Percentiles rank a stretch among this genome's conserved stretches.
These are phyloP conservation scores for Austroboletus niveus DNA, from an alignment of 1,284 basidiomycete species.

Conservation along the genomic window DNA sequence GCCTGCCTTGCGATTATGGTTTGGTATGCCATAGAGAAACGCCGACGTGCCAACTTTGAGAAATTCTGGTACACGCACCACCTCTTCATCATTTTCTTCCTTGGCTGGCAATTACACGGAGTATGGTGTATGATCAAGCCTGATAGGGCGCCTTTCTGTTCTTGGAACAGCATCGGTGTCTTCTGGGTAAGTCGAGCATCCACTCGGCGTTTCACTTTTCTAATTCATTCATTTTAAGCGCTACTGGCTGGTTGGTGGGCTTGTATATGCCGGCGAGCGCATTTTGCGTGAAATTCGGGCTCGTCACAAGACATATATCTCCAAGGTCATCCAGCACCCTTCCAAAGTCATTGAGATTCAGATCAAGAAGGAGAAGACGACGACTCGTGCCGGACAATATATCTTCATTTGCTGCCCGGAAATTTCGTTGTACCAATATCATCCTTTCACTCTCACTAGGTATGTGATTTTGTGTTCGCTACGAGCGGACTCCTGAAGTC, in stretches of 20 bases:
- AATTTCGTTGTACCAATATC: conserved; percentile 91
- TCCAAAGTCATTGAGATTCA: conserved; percentile 88
- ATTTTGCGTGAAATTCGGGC: conserved; percentile 85
- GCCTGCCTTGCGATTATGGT: conserved; percentile 71
- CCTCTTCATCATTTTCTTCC: conserved; percentile 87
- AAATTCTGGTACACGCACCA: conserved; percentile 90
- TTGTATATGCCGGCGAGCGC: conserved; percentile 83
- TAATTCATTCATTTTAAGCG: conserved; percentile 46
- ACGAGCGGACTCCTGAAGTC: conserved; percentile 1
- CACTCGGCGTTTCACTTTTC: not conserved
- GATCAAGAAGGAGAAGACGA: conserved; percentile 90
- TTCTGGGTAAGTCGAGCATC: conserved; percentile 71
- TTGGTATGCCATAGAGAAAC: conserved; percentile 79
- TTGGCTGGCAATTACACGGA: conserved; percentile 88
- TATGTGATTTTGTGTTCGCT: conserved; percentile 22
- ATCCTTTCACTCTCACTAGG: conserved; percentile 89
- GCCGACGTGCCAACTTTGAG: conserved; percentile 72
- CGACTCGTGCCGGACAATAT: conserved; percentile 79
- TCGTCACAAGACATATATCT: conserved; percentile 84
- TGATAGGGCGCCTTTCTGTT: conserved; percentile 84
- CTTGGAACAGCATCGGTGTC: conserved; percentile 79
- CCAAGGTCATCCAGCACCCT: conserved; percentile 91
- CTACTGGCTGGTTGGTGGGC: conserved; percentile 85
- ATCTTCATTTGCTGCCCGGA: conserved; percentile 87
- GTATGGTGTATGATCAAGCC: conserved; percentile 95